Base-by-base conservation (phyloP, 257 asterid species). In the Gynochthodes officinalis region DNA sequence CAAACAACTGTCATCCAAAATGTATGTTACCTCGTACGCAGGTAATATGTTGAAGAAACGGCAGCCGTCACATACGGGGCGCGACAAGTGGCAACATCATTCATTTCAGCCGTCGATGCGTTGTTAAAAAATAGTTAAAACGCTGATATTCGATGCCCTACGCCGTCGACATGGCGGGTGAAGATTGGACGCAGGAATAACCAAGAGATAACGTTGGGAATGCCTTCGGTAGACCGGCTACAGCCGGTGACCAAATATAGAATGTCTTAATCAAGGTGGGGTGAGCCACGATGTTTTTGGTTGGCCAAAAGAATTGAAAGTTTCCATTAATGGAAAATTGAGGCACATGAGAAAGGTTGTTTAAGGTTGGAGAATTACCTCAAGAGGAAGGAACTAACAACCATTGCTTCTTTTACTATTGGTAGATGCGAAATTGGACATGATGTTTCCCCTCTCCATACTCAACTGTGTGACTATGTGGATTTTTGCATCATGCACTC, bases 311-410 rank as follows among this genome's bases (percentile, higher is more conserved):
- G 67, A 3, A 33, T 30, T 1, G 50, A 37, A 37, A 39, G 66
- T 71, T 80, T 18, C 84, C 80, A 25, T n/a, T 75, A 76, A 73
- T 67, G 76, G 86, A 78, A 69, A 75, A 60, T 25, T 70, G 50
- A 60, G 44, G 35, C 30, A 16, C 40, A 74, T 70, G 64, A 37
- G 69, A 79, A 75, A 46, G 69, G 61, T n/a, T 27, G 66, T 67
- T 75, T 58, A 75, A 69, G 85, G 66, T 76, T 79, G 69, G 64
- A 39, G 68, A 40, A 25, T 84, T 84, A 54, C 84, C 84, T 25
- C 61, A 72, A 63, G 46, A 35, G 81, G 81, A 76, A 78, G 73
- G 74, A 52, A 44, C 82, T 48, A 64, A 48, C 32, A 46, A 4
- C 11, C 13, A 11, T 13, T 46, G 16, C n/a, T n/a, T n/a, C n/a